These are phyloP conservation scores for Canavalia ensiformis DNA, from an alignment of 306 rosid species.

Conservation along the genomic window DNA sequence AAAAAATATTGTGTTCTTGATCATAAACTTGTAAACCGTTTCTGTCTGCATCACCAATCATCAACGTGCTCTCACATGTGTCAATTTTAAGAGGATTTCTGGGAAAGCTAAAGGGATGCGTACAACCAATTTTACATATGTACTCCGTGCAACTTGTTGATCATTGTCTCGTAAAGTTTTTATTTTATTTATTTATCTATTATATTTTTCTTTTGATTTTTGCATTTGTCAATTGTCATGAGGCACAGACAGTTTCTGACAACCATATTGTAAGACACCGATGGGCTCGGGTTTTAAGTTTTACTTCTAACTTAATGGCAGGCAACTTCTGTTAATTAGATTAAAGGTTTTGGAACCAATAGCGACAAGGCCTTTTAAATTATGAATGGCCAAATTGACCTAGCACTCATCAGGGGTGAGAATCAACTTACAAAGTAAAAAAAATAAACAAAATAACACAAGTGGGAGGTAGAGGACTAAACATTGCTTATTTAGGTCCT, in stretches of 20 bases:
- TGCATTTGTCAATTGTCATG: slow-evolving; percentile 36
- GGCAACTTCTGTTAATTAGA: slow-evolving; percentile 54
- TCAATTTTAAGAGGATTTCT: slow-evolving; percentile 27
- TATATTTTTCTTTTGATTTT: no score
- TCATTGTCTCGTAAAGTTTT: slow-evolving; percentile 37
- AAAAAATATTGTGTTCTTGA: not conserved
- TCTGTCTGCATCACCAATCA: slow-evolving; percentile 48
- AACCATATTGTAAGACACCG: slow-evolving; percentile 56
- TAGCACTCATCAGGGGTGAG: slow-evolving; percentile 31
- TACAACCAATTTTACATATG: slow-evolving; percentile 41
- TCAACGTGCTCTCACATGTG: slow-evolving; percentile 67
- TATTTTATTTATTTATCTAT: no score
- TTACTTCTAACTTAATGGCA: slow-evolving; percentile 58
- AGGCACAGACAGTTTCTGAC: slow-evolving; percentile 68
- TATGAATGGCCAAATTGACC: slow-evolving; percentile 40
- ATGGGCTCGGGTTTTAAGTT: slow-evolving; percentile 39
- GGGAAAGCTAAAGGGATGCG: slow-evolving; percentile 42
- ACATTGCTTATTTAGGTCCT: slow-evolving; percentile 17
- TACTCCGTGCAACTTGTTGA: slow-evolving; percentile 42
- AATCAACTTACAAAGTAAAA: not conserved
- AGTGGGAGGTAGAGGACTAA: slow-evolving; percentile 34
- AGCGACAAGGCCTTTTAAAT: slow-evolving; percentile 43
- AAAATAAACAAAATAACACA: slow-evolving; percentile 4
- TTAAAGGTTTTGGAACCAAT: slow-evolving; percentile 52
- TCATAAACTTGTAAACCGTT: slow-evolving; percentile 16